Evolutionary conservation across 2,329 filamentous ascomycete species (phyloP).

Genomic region (Endoconidiophora polonica): DNA sequence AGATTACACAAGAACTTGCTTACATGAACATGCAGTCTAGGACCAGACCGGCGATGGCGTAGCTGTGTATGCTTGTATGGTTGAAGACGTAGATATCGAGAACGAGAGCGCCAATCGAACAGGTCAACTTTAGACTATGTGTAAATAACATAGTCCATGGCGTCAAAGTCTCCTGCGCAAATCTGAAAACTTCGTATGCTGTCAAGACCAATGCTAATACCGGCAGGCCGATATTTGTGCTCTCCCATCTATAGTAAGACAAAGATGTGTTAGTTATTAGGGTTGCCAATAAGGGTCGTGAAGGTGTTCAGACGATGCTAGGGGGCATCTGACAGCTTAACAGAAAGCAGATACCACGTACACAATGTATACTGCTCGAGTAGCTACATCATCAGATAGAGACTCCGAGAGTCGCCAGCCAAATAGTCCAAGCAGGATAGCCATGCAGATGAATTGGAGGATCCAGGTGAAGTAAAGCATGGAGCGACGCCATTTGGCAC

Average conservation of each 20-base stretch:
- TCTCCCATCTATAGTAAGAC: slow-evolving; percentile 31
- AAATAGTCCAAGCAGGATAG: slow-evolving; percentile 34
- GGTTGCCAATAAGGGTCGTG: too few relatives aligned
- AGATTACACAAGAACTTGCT: slow-evolving; percentile 15
- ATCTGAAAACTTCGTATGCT: slow-evolving; percentile 30
- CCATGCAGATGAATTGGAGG: slow-evolving; percentile 29
- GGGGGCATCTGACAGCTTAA: neutral
- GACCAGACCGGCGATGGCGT: slow-evolving; percentile 31
- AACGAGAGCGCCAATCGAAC: slow-evolving; percentile 29
- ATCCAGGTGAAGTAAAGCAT: slow-evolving; percentile 35
- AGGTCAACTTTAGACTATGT: slow-evolving; percentile 32
- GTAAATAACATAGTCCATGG: slow-evolving; percentile 37
- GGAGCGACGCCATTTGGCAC: slow-evolving; percentile 32
- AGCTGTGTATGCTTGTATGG: slow-evolving; percentile 25
- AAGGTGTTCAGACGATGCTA: neutral
- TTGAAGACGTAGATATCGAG: slow-evolving; percentile 37
- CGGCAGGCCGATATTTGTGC: slow-evolving; percentile 33
- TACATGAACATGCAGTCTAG: slow-evolving; percentile 34
- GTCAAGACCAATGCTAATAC: slow-evolving; percentile 30
- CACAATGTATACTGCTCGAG: slow-evolving; percentile 1
- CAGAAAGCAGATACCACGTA: neutral
- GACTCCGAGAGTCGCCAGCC: slow-evolving; percentile 30
- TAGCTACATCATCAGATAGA: neutral
- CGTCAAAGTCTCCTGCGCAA: slow-evolving; percentile 33
- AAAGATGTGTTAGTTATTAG: neutral